phyloP scores from a whole-genome alignment of 1,139 yeast species.

The Spathaspora jeffriesii region DNA sequence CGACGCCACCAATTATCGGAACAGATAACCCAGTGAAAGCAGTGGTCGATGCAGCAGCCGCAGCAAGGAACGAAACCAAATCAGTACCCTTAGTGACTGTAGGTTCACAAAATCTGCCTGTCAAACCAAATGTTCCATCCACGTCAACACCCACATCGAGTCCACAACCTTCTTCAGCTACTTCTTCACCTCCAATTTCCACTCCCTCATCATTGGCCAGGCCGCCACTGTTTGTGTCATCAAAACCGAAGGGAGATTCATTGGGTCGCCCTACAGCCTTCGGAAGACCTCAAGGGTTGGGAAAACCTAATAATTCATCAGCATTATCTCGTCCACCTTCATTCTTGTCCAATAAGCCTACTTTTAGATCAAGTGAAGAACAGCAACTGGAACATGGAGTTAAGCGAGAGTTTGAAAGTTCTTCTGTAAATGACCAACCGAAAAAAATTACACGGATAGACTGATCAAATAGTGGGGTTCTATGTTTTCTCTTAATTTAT shows the following conservation, averaged over 20 bases:
- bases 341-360: conserved; percentile 31
- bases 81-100: conserved; percentile 4
- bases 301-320: conserved; percentile 20
- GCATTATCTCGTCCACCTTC: conserved; percentile 32
- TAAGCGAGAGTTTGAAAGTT: conserved; percentile 15
- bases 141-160: conserved; percentile 6
- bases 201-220: conserved; percentile 14
- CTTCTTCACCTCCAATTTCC: conserved; percentile 11
- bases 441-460: conserved; percentile 10
- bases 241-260: conserved; percentile 14
- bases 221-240: conserved; percentile 16
- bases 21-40: conserved; percentile 7
- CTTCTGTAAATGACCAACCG: conserved; percentile 8
- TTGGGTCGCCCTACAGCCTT: conserved; percentile 16
- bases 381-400: conserved; percentile 5
- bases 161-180: conserved; percentile 11
- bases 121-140: conserved; percentile 10
- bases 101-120: conserved; percentile 7
- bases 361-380: conserved; percentile 8
- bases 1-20: conserved; percentile 6
- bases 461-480: not conserved
- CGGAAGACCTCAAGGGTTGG: conserved; percentile 22
- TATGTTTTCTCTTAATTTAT: conserved; percentile 1
- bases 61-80: conserved; percentile 6
- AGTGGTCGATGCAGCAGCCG: conserved; percentile 4